Evolutionary conservation across 768 basidiomycete genomes (phyloP), one percentile per base, ranked within the genome.

Genomic region (Phanerochaete carnosa): DNA sequence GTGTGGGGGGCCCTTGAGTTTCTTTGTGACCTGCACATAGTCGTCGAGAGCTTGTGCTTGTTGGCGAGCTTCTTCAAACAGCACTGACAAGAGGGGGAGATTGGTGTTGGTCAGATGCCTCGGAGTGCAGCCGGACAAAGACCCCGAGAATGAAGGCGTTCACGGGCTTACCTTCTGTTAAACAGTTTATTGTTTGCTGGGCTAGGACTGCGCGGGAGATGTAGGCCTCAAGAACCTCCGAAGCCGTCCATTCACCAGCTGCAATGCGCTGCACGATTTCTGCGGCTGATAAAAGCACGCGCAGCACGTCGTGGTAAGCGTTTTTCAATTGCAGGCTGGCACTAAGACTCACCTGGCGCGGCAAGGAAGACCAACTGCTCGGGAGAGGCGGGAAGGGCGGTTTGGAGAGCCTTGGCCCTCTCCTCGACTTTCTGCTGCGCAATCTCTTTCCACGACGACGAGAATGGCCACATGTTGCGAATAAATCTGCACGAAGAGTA

Each of bases 1-100:
- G 70, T 93, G 92, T 29, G 94, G 78, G 9, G 84, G 85, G 0
- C 91, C 92, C 23, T 78, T 82, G 51, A 90, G 64, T 61, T 71
- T 76, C 55, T 81, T 80, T 0, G 85, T 87, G 7, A 70, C 64
- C 1, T 80, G 76, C 69, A 87, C 90, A 59, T 91, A 85, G 22
- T 74, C 72, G 68, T 94, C 92, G 2, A 92, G 81, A n/a, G 75
- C 78, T 57, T 76, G 74, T 0, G 90, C 92, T 58, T 82, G 80
- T 57, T 79, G 70, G 32, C 81, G 78, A 5, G 89, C 92, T 62
- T 84, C 80, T n/a, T 77, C 76, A 67, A 94, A 89, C 67, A 92
- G 75, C 2, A 93, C 92, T 94, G n/a, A n/a, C 2, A 26, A 15
- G n/a, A 32, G 19, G 12, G 16, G n/a, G 2, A 30, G 50, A 30